Evolutionary conservation across 495 filamentous ascomycete genomes (phyloP).

Genomic region (Penicillium silybi): DNA sequence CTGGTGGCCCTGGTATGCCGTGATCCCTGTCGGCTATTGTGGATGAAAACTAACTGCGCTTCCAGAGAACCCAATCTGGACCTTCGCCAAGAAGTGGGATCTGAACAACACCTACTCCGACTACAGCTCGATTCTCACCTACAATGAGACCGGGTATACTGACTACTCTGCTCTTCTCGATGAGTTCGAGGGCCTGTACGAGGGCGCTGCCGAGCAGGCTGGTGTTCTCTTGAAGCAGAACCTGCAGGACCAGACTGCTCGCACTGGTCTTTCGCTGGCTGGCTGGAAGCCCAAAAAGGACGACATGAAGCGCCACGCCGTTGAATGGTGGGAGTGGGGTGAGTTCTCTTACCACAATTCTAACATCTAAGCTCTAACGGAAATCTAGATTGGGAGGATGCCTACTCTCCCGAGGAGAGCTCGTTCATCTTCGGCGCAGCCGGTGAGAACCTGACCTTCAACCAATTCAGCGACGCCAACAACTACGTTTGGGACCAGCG

Average conservation of each 20-base stretch:
- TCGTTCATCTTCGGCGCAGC: constrained; percentile 43
- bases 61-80: constrained; percentile 18
- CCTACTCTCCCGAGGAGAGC: constrained; percentile 45
- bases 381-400: constrained; percentile 52
- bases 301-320: constrained; percentile 55
- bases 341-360: not conserved
- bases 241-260: constrained; percentile 59
- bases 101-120: constrained; percentile 18
- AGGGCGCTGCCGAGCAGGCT: constrained; percentile 7
- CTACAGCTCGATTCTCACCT: constrained; percentile 19
- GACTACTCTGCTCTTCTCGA: constrained; percentile 13
- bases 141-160: constrained; percentile 16
- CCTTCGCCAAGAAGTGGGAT: constrained; percentile 17
- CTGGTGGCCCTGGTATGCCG: constrained; percentile 14
- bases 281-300: constrained; percentile 60
- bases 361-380: constrained; percentile 17
- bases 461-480: constrained; percentile 54
- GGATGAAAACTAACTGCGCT: not conserved
- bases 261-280: constrained; percentile 55
- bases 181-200: constrained; percentile 8
- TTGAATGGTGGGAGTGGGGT: constrained; percentile 63
- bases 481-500: constrained; percentile 65
- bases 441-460: constrained; percentile 45
- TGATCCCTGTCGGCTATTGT: not conserved
- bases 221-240: constrained; percentile 50